Percentiles rank a stretch among this genome's conserved stretches.
phyloP scores from a whole-genome alignment of 140 eudicot genomes.

The Stevia rebaudiana region DNA sequence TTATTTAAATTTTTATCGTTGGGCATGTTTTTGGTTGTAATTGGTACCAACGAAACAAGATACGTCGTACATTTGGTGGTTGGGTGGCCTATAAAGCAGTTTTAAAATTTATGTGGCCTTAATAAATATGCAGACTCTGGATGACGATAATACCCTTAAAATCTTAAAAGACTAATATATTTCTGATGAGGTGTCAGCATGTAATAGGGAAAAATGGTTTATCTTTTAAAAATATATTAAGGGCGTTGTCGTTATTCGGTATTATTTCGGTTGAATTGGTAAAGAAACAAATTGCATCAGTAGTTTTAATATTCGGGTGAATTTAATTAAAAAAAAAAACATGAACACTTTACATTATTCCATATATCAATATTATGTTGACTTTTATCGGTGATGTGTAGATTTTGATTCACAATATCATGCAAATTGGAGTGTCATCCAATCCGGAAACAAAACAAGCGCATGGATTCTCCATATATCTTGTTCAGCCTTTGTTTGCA shows the following conservation, averaged over 20 bases:
- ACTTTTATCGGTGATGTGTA: slow-evolving; percentile 29
- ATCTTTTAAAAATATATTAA: no score
- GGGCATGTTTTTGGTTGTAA: neutral
- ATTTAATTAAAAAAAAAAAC: neutral
- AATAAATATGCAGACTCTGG: neutral
- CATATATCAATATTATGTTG: slow-evolving; percentile 4
- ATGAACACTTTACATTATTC: neutral
- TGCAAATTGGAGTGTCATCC: slow-evolving; percentile 87
- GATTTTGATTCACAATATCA: slow-evolving; percentile 82
- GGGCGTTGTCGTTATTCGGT: neutral
- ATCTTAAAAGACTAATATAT: neutral
- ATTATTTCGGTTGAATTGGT: neutral
- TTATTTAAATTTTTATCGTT: no score
- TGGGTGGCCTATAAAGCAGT: no score
- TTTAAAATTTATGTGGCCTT: neutral
- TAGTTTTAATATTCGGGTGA: neutral
- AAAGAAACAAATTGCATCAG: neutral
- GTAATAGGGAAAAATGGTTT: neutral
- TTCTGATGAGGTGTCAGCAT: no score
- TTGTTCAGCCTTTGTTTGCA: slow-evolving; percentile 81
- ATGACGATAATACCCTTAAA: neutral
- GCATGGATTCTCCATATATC: slow-evolving; percentile 95
- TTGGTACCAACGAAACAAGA: no score
- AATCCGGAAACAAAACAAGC: slow-evolving; percentile 85
- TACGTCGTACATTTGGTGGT: no score